A percentile compares a stretch with the other conserved stretches of the same genome.
These are phyloP conservation scores for Echria macrotheca DNA, from an alignment of 495 filamentous ascomycete species.

Conservation along the genomic window DNA sequence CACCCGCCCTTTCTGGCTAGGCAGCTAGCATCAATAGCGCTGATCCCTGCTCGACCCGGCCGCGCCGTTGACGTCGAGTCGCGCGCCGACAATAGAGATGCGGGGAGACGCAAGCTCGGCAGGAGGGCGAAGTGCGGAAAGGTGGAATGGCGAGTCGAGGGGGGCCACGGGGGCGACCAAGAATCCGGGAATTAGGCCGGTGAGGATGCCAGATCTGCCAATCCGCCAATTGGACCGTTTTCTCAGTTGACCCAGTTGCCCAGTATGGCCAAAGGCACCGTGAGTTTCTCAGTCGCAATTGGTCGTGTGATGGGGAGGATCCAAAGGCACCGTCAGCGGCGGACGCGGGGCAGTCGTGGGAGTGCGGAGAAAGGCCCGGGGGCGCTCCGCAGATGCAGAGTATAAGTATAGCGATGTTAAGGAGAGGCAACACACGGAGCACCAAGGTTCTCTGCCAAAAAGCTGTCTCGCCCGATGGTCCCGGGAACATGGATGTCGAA, in stretches of 20 bases:
- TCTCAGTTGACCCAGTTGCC: no score
- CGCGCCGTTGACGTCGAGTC: constrained; percentile 6
- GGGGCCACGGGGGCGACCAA: no score
- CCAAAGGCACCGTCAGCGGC: neutral
- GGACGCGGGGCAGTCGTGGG: constrained; percentile 7
- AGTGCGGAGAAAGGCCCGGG: constrained; percentile 15
- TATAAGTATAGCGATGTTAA: constrained; percentile 12
- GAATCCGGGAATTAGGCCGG: neutral
- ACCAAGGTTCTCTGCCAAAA: neutral
- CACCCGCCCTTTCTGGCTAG: neutral
- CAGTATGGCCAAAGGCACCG: no score
- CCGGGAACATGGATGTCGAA: constrained; percentile 1
- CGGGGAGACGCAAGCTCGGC: neutral
- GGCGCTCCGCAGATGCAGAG: constrained; percentile 17
- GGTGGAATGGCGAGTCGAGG: no score
- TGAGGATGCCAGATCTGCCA: constrained; percentile 1
- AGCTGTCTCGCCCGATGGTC: constrained; percentile 8
- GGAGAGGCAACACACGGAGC: neutral
- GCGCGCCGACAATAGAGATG: neutral
- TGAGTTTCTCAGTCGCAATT: neutral
- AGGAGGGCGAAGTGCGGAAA: neutral
- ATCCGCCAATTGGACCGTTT: constrained; percentile 6
- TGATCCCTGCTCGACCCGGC: constrained; percentile 5
- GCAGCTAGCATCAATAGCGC: neutral
- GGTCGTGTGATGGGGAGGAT: neutral